Evolutionary conservation across 768 basidiomycete genomes (phyloP).

Genomic region (Auricularia auricula-judae): DNA sequence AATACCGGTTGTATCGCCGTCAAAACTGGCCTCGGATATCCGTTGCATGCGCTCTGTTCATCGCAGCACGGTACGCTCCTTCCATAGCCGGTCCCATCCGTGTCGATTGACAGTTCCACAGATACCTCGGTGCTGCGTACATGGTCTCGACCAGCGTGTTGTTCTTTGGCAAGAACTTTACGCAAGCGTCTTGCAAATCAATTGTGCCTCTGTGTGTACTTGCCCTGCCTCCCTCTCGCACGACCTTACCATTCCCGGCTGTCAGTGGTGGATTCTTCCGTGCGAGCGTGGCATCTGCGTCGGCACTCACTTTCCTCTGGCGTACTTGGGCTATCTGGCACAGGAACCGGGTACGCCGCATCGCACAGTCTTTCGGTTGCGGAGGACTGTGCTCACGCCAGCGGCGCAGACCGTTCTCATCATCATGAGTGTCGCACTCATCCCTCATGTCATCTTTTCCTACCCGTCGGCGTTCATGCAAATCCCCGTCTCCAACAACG

Average conservation of each 20-base stretch:
- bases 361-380: neutral
- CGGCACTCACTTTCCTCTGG: neutral
- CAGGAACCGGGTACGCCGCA: neutral
- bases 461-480: conserved; percentile 1
- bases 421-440: conserved; percentile 1
- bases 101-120: neutral
- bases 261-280: neutral
- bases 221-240: no score
- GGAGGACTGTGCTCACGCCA: neutral
- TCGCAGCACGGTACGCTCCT: neutral
- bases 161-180: neutral
- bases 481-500: neutral
- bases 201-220: neutral
- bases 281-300: neutral
- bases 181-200: neutral
- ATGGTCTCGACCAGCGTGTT: neutral
- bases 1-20: neutral
- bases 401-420: neutral
- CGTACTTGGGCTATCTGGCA: conserved; percentile 1
- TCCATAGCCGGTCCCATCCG: no score
- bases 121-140: neutral
- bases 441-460: neutral
- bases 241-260: no score
- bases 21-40: neutral
- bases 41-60: neutral